A percentile compares a stretch with the other conserved stretches of the same genome.
Evolutionary conservation across 139 green algal species (phyloP).

Genomic region (Pycnococcus provasolii): DNA sequence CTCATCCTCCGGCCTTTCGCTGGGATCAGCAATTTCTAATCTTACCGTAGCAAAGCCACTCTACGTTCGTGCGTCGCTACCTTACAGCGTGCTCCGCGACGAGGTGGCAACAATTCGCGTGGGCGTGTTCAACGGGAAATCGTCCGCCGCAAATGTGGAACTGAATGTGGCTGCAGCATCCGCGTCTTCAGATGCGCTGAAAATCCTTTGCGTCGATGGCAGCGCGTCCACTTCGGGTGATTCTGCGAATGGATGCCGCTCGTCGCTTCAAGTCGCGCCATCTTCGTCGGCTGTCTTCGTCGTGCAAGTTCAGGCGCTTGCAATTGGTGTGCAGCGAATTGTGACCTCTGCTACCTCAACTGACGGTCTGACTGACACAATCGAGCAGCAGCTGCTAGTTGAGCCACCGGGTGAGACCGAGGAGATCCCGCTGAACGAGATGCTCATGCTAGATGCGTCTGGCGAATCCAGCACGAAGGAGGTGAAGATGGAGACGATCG

Average conservation of each 20-base stretch:
- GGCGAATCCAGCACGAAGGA: not conserved
- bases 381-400: not conserved
- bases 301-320: not conserved
- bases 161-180: too few species aligned
- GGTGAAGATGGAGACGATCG: not conserved
- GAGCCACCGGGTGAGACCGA: not conserved
- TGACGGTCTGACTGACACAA: not conserved
- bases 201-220: too few species aligned
- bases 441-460: not conserved
- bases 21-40: not conserved
- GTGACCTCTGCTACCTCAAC: not conserved
- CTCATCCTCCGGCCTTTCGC: too few species aligned
- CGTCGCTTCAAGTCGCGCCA: not conserved
- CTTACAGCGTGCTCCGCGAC: conserved; percentile 9
- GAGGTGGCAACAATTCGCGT: conserved; percentile 8
- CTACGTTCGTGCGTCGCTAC: conserved; percentile 8
- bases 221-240: too few species aligned
- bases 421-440: not conserved
- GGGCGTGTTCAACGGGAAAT: conserved; percentile 4
- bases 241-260: too few species aligned
- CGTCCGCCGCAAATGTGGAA: too few species aligned
- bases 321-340: not conserved
- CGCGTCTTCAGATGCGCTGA: too few species aligned
- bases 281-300: not conserved
- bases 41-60: conserved; percentile 11